phyloP scores from a whole-genome alignment of 441 rosid species.

The Brassica balearica region DNA sequence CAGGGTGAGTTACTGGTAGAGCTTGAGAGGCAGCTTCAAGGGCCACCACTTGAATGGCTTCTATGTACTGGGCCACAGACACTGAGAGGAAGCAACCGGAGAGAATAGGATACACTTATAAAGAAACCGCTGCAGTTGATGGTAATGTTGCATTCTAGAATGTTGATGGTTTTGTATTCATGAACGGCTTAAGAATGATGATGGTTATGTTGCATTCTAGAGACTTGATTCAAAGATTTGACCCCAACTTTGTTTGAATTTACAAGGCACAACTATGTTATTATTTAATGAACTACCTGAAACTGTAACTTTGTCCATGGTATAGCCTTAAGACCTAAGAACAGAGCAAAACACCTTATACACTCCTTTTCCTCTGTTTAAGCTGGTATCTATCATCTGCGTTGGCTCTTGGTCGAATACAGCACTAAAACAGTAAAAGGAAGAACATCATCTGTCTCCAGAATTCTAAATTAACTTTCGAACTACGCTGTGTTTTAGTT shows the following conservation, averaged over 20 bases:
- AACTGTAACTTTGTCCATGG: conserved; percentile 20
- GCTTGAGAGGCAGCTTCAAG: conserved; percentile 24
- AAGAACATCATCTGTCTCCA: conserved; percentile 48
- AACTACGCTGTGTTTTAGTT: conserved; percentile 47
- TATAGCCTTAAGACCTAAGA: neutral
- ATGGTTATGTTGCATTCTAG: too few species aligned
- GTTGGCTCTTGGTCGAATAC: conserved; percentile 10
- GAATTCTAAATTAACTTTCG: conserved; percentile 36
- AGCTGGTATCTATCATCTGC: neutral
- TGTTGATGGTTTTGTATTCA: neutral
- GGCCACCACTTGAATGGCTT: conserved; percentile 8
- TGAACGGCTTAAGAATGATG: too few species aligned
- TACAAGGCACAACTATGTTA: neutral
- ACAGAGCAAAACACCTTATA: conserved; percentile 10
- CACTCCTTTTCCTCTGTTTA: conserved; percentile 15
- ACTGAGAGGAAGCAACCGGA: neutral
- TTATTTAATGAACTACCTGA: conserved; percentile 8
- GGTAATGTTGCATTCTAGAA: conserved; percentile 19
- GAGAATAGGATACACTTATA: conserved; percentile 18
- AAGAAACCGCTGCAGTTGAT: conserved; percentile 3
- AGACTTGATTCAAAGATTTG: neutral
- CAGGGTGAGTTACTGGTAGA: conserved; percentile 15
- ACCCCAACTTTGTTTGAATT: neutral
- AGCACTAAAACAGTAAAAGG: neutral
- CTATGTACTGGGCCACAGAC: conserved; percentile 21